Base-by-base conservation (phyloP, 1,284 basidiomycete species). In the Ustilago trichophora region DNA sequence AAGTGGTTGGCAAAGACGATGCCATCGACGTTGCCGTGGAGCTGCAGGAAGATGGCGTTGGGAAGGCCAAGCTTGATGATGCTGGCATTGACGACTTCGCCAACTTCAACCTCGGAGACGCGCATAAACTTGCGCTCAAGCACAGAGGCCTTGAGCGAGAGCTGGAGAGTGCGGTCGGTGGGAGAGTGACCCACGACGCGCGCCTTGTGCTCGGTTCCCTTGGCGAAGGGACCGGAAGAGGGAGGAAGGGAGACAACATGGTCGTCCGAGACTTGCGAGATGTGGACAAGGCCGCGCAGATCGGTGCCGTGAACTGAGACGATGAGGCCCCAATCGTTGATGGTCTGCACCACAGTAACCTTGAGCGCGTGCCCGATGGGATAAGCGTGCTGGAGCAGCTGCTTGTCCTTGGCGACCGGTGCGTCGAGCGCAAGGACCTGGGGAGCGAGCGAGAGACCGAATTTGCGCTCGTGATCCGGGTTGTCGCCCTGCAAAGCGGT, bases 1-100 rank as follows among this genome's bases (percentile, higher is more conserved):
- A 92, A 98, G 82, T 99, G 96, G 68, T 88, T 86, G 0, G 95
- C 93, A 89, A 92, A 97, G 25, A 98, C 87, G 25, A 98, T 89
- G 32, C 91, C 96, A 75, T 97, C 92, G 19, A 77, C 73, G 34
- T 74, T 60, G 13, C 79, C 78, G 13, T 69, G 72, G 16, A 81
- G 62, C 54, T 75, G 65, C 26, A 81, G 53, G 53, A 81, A 75
- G 58, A 81, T 81, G 38, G 68, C 72, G 18, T 73, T 60, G 27
- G 68, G 57, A 21, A 67, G 57, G 21, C 73, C 75, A n/a, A 69
- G 60, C 47, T 69, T 72, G 52, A 79, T 54, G 24, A 65, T 75
- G 35, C 42, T 75, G 16, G 59, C 54, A 21, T 62, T 69, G 43
- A 80, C 58, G 22, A 74, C 50, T 26, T 68, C 44, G 36, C 79